Evolutionary conservation across 106 monocot genomes (phyloP).

Genomic region (Posidonia australis): DNA sequence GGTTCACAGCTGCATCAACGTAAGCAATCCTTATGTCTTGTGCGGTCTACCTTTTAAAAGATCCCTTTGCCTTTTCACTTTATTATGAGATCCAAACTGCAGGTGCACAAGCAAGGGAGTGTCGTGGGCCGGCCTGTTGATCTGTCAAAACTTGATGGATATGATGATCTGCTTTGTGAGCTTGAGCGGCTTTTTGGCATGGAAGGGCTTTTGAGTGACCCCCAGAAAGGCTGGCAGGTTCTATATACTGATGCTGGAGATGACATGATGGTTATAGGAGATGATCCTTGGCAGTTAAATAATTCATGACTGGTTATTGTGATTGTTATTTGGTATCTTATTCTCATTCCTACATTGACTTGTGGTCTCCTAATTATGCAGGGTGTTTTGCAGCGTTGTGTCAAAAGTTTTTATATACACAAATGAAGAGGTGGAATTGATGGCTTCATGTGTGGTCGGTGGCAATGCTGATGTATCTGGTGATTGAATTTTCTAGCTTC

Average conservation of each 20-base stretch:
- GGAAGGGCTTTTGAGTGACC: slow-evolving; percentile 29
- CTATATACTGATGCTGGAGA: slow-evolving; percentile 24
- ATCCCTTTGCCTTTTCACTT: not conserved
- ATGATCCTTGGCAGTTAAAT: slow-evolving; percentile 44
- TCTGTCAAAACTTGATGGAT: slow-evolving; percentile 31
- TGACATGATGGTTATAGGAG: slow-evolving; percentile 32
- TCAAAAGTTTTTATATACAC: slow-evolving; percentile 24
- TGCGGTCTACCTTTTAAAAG: not conserved
- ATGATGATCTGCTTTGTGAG: slow-evolving; percentile 27
- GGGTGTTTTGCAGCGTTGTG: slow-evolving; percentile 35
- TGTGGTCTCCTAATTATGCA: slow-evolving; percentile 3
- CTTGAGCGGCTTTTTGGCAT: slow-evolving; percentile 30
- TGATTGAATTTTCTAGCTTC: not conserved
- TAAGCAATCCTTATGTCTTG: not conserved
- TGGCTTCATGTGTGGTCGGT: not conserved
- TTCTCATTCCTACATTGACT: too few species aligned
- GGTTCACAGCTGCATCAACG: not conserved
- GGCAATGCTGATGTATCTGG: not conserved
- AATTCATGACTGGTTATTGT: not conserved
- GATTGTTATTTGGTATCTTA: too few species aligned
- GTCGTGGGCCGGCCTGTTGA: slow-evolving; percentile 22
- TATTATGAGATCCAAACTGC: slow-evolving; percentile 12
- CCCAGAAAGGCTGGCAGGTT: slow-evolving; percentile 25
- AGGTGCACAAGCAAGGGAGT: slow-evolving; percentile 40
- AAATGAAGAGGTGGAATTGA: not conserved